phyloP scores from a whole-genome alignment of 805 yeast species.

The Ogataea degrootiae region DNA sequence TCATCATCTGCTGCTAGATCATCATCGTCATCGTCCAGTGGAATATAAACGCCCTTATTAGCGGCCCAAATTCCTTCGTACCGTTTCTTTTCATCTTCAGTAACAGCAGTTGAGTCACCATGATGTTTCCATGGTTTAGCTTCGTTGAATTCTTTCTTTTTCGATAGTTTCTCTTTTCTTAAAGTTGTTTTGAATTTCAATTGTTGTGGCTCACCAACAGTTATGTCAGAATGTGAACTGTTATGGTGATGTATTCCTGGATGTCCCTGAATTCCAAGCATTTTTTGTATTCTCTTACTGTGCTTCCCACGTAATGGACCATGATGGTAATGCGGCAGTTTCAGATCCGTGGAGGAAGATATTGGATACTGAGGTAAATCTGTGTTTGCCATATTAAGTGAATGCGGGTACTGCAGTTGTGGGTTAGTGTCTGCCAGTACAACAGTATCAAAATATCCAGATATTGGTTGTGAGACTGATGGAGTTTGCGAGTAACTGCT shows the following conservation, averaged over 20 bases:
- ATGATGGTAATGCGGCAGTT: slow-evolving; percentile 20
- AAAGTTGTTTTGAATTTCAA: slow-evolving; percentile 48
- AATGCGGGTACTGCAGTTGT: background rate
- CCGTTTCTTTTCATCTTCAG: slow-evolving; percentile 70
- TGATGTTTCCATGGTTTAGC: slow-evolving; percentile 95
- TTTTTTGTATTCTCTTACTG: slow-evolving; percentile 18
- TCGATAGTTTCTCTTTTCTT: slow-evolving; percentile 34
- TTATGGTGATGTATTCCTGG: slow-evolving; percentile 8
- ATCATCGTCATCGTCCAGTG: slow-evolving; percentile 5
- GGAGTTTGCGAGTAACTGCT: background rate
- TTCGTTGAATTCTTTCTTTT: slow-evolving; percentile 57
- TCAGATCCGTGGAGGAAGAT: slow-evolving; percentile 8
- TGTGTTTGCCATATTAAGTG: background rate
- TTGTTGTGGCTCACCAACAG: slow-evolving; percentile 13
- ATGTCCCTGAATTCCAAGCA: slow-evolving; percentile 15
- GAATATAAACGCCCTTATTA: slow-evolving; percentile 63
- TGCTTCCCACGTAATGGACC: slow-evolving; percentile 21
- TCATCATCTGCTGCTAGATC: background rate
- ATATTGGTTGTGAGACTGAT: too few relatives aligned
- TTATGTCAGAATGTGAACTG: background rate
- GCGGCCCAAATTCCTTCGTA: slow-evolving; percentile 95
- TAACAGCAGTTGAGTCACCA: slow-evolving; percentile 43
- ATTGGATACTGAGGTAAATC: slow-evolving; percentile 21
- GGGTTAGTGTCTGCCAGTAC: too few relatives aligned
- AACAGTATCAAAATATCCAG: too few relatives aligned